Evolutionary conservation across 805 yeast species (phyloP), one percentile per base, ranked within the genome.

Genomic region (Wickerhamiella alocasiicola): DNA sequence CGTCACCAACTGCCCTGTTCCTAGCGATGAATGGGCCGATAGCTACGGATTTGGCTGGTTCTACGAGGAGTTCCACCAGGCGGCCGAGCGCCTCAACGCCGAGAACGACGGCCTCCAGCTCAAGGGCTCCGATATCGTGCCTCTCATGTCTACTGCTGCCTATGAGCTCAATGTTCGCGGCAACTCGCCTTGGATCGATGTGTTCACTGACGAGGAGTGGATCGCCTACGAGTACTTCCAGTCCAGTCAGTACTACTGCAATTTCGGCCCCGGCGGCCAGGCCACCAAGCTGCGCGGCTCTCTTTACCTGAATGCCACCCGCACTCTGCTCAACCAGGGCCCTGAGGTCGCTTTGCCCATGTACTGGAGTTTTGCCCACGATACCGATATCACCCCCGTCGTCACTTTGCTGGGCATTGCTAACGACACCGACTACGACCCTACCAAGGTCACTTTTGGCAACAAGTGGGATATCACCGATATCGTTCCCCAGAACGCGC

Each of bases 311-410:
- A 65, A 71, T 44, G 76, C 78, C 11, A 61, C 76, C 5, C 57
- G 68, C 36, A 54, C 62, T 9, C 53, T 72, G 44, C 61, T 73
- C 46, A 58, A 62, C 50, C 62, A 63, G 32, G 64, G 62, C n/a
- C 60, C 60, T 5, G 55, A 52, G 41, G 31, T 41, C 46, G 64
- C 46, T 9, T 49, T 52, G 6, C 55, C 68, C 46, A 51, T 74
- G 29, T 63, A 67, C 56, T 61, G 66, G 39, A 60, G 66, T 15
- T 73, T 73, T 53, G 64, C 74, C 13, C 80, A 74, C 55, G 79
- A 74, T 53, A 72, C 76, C 19, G 76, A 74, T 49, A 56, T 74
- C 28, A 72, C 70, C 44, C 61, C 66, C 18, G 61, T 67, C 48
- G 64, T 68, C 34, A 55, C 73, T 15, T 63, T 73, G 2, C 56